Conservation (phyloP, 1,284 basidiomycete species). For the Apiotrichum domesticum region DNA sequence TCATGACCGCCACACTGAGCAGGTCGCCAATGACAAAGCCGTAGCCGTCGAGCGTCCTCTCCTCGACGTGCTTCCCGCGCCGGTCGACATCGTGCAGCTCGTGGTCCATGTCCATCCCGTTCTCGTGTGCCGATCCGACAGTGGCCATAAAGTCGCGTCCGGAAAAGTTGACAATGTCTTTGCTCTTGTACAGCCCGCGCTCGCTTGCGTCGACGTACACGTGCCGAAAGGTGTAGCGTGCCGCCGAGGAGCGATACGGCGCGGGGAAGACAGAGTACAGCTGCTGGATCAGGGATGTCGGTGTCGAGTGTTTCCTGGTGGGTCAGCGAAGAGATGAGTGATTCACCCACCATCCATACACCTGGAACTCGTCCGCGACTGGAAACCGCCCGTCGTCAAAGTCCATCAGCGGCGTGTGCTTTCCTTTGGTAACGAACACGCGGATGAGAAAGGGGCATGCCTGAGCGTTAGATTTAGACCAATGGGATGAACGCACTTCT, state of each 20-base stretch:
- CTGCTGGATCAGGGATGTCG: constrained; percentile 33
- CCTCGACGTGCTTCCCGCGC: constrained; percentile 15
- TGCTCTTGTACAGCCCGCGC: constrained; percentile 32
- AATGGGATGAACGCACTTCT: neutral
- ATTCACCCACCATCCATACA: constrained; percentile 37
- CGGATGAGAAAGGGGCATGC: constrained; percentile 38
- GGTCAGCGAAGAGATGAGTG: neutral
- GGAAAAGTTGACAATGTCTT: constrained; percentile 33
- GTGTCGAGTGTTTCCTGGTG: constrained; percentile 36
- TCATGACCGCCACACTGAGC: constrained; percentile 28
- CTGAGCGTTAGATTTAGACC: neutral
- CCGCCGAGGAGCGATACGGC: constrained; percentile 33
- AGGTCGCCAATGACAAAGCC: constrained; percentile 41
- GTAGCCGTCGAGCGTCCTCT: constrained; percentile 38
- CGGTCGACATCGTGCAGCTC: no score
- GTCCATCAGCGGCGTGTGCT: constrained; percentile 35
- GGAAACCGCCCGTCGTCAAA: constrained; percentile 40
- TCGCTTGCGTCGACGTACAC: constrained; percentile 42
- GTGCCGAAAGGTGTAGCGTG: constrained; percentile 38
- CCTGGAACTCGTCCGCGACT: constrained; percentile 33
- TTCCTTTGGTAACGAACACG: constrained; percentile 38
- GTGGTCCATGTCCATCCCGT: no score
- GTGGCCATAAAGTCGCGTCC: constrained; percentile 31
- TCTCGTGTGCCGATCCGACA: neutral
- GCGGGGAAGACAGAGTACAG: constrained; percentile 38